phyloP scores from a whole-genome alignment of 805 yeast genomes.

The Candida awuae region DNA sequence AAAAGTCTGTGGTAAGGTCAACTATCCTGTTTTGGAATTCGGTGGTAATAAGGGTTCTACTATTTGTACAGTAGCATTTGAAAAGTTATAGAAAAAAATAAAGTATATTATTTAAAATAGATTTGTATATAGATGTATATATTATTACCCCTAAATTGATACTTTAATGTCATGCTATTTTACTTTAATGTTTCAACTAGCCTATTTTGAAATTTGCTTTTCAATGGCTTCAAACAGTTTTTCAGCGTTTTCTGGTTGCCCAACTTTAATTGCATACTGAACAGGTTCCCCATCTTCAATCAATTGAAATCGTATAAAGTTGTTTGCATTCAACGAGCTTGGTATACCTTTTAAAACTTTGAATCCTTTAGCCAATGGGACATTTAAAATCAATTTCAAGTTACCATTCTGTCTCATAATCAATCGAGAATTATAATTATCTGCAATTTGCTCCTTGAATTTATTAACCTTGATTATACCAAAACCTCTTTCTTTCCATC shows the following conservation, averaged over 20 bases:
- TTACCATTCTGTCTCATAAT: conserved; percentile 90
- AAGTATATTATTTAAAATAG: background rate
- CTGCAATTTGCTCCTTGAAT: conserved; percentile 23
- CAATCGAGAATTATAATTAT: conserved; percentile 46
- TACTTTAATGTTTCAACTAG: conserved; percentile 2
- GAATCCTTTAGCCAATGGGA: conserved; percentile 54
- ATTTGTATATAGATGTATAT: too few species aligned
- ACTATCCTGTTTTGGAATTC: conserved; percentile 77
- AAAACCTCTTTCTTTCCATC: conserved; percentile 95
- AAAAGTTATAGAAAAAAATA: conserved; percentile 22
- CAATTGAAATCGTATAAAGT: conserved; percentile 68
- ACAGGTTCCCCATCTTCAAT: conserved; percentile 59
- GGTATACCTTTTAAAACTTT: conserved; percentile 73
- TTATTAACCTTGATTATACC: conserved; percentile 79
- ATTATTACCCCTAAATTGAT: too few species aligned
- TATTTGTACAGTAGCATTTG: conserved; percentile 79
- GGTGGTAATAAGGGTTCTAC: conserved; percentile 88
- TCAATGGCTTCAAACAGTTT: conserved; percentile 47
- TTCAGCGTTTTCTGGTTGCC: conserved; percentile 51
- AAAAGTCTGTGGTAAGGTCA: conserved; percentile 54
- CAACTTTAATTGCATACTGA: conserved; percentile 76
- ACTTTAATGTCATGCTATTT: too few species aligned
- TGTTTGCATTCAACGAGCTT: conserved; percentile 76
- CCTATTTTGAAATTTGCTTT: conserved; percentile 25
- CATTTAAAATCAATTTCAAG: conserved; percentile 71